phyloP scores from a whole-genome alignment of 257 asterid genomes.

The Solanum medicagineum region DNA sequence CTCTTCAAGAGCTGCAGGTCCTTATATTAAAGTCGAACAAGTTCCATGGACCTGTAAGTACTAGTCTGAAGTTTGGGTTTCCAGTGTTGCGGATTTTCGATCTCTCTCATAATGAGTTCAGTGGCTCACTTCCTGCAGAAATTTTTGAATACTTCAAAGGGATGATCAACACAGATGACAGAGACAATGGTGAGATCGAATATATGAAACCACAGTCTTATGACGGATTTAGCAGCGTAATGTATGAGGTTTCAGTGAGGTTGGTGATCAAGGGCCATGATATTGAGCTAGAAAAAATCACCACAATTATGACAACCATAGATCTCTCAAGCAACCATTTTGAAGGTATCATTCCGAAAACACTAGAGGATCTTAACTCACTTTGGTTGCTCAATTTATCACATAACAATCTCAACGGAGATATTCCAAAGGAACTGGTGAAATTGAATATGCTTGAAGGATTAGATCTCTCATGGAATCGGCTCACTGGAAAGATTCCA shows the following conservation, averaged over 20 bases:
- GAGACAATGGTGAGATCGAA: background rate
- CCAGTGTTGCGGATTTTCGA: background rate
- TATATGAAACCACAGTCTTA: background rate
- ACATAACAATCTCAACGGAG: background rate
- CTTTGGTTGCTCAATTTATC: background rate
- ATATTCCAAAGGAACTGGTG: background rate
- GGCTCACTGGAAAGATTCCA: background rate
- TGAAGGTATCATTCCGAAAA: background rate
- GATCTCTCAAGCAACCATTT: background rate
- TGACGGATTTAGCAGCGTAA: fast-evolving
- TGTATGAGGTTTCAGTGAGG: background rate
- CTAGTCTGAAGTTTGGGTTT: background rate
- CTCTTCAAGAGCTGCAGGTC: background rate
- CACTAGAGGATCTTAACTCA: background rate
- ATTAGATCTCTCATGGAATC: background rate
- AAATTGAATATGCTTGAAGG: background rate
- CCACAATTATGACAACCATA: background rate
- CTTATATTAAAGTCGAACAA: no score
- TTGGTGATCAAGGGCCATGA: background rate
- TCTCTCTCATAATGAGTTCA: background rate
- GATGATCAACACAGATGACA: background rate
- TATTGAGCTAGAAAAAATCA: background rate
- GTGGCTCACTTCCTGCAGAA: background rate
- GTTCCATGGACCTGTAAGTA: no score
- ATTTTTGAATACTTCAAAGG: background rate